These are phyloP conservation scores for Coemansia sp. DNA, from an alignment of 192 early-diverging fungal genomes.

Conservation along the genomic window DNA sequence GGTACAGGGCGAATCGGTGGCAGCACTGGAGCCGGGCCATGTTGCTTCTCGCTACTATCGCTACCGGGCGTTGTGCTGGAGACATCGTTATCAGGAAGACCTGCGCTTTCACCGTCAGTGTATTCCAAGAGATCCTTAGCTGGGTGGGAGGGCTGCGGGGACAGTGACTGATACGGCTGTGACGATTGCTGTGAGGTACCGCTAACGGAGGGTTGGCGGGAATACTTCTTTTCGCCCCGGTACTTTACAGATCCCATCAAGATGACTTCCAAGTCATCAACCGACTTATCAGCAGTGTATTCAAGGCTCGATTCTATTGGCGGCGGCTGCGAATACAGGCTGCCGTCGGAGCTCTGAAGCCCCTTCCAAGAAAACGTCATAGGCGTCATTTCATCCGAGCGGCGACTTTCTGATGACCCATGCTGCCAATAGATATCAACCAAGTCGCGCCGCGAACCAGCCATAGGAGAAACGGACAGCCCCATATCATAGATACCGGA, in stretches of 20 bases:
- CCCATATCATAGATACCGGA: background rate
- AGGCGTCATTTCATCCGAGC: constrained; percentile 11
- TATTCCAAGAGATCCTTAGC: background rate
- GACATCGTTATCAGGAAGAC: background rate
- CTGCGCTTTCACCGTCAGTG: background rate
- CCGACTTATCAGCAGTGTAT: background rate
- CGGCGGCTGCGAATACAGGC: background rate
- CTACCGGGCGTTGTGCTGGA: background rate
- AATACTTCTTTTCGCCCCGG: constrained; percentile 22
- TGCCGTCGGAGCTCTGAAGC: background rate
- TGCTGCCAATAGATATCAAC: constrained; percentile 1
- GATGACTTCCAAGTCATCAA: constrained; percentile 5
- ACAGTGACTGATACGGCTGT: background rate
- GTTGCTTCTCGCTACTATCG: background rate
- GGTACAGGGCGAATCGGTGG: background rate
- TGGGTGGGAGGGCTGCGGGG: background rate
- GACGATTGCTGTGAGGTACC: background rate
- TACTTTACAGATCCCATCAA: constrained; percentile 42
- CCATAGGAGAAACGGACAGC: background rate
- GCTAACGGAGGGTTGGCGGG: constrained; percentile 5
- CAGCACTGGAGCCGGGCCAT: background rate
- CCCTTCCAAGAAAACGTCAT: constrained; percentile 11
- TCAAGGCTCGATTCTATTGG: background rate
- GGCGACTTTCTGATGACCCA: background rate
- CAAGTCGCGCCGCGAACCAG: background rate